phyloP scores from a whole-genome alignment of 768 basidiomycete genomes.

The Rubroboletus satanas region DNA sequence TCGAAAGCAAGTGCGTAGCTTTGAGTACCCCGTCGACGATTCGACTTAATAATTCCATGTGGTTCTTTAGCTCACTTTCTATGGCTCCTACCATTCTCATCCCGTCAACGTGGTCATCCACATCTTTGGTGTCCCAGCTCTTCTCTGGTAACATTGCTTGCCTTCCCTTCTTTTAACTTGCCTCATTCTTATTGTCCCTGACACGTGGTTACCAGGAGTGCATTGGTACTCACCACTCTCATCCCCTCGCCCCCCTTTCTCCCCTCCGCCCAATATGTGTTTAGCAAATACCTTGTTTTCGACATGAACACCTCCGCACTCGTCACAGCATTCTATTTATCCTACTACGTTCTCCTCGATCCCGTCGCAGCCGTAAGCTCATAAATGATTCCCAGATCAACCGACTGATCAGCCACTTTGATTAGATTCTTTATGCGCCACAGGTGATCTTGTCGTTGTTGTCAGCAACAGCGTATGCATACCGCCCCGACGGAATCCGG shows the following conservation, averaged over 20 bases:
- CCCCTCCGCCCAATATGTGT: conserved; percentile 45
- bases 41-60: conserved; percentile 6
- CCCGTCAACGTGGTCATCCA: conserved; percentile 82
- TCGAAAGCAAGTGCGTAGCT: conserved; percentile 57
- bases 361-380: conserved; percentile 76
- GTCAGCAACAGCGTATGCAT: conserved; percentile 66
- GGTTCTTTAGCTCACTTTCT: conserved; percentile 72
- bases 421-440: conserved; percentile 80
- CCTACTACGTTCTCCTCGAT: conserved; percentile 80
- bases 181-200: conserved; percentile 3
- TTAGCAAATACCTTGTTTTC: conserved; percentile 64
- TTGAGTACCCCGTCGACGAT: neutral
- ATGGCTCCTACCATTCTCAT: conserved; percentile 89
- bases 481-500: conserved; percentile 46
- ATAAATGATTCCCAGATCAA: conserved; percentile 1
- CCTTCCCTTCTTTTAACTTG: conserved; percentile 7
- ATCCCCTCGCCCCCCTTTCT: conserved; percentile 53
- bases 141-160: conserved; percentile 61
- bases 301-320: conserved; percentile 67
- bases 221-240: conserved; percentile 47
- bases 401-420: neutral
- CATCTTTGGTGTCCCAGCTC: conserved; percentile 75
- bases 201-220: conserved; percentile 46
- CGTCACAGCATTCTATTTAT: conserved; percentile 52
- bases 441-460: conserved; percentile 60